Percentiles rank a stretch among this genome's conserved stretches.
These are phyloP conservation scores for Pseudocercospora fijiensis DNA, from an alignment of 2,329 filamentous ascomycete species.

Conservation along the genomic window DNA sequence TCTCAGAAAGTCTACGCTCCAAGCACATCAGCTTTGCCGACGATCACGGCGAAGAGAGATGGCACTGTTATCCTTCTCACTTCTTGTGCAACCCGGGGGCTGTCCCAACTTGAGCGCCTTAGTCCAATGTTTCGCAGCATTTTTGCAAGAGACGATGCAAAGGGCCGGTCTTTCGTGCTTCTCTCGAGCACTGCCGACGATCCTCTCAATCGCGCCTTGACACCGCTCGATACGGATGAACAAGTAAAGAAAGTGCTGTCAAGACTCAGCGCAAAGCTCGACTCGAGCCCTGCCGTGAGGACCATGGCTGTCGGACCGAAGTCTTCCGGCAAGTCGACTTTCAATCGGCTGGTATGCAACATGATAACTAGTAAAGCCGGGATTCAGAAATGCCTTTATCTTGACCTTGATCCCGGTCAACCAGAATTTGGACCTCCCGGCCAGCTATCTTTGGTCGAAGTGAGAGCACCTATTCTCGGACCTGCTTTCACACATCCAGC, in stretches of 20 bases:
- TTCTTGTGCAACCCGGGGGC: constrained; percentile 45
- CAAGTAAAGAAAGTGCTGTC: constrained; percentile 39
- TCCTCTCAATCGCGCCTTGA: constrained; percentile 29
- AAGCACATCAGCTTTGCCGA: constrained; percentile 67
- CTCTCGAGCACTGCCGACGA: constrained; percentile 34
- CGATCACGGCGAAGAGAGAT: constrained; percentile 53
- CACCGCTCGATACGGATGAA: constrained; percentile 32
- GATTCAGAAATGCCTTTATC: constrained; percentile 46
- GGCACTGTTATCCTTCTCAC: constrained; percentile 59
- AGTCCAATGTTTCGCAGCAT: constrained; percentile 67
- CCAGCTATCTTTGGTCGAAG: constrained; percentile 64
- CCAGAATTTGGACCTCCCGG: constrained; percentile 72
- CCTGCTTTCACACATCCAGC: constrained; percentile 65
- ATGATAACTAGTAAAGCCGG: constrained; percentile 56
- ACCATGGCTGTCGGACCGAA: constrained; percentile 68
- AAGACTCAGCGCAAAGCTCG: constrained; percentile 44
- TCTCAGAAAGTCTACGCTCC: constrained; percentile 62
- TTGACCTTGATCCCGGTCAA: constrained; percentile 76
- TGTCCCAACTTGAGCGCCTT: constrained; percentile 58
- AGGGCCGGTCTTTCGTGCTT: constrained; percentile 36
- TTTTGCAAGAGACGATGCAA: constrained; percentile 55
- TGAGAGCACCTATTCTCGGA: constrained; percentile 62
- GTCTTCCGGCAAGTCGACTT: constrained; percentile 73
- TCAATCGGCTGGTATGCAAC: constrained; percentile 66
- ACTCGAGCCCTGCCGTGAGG: constrained; percentile 31